Conservation (phyloP, 345 rosid genomes). For the Luvunga scandens region DNA sequence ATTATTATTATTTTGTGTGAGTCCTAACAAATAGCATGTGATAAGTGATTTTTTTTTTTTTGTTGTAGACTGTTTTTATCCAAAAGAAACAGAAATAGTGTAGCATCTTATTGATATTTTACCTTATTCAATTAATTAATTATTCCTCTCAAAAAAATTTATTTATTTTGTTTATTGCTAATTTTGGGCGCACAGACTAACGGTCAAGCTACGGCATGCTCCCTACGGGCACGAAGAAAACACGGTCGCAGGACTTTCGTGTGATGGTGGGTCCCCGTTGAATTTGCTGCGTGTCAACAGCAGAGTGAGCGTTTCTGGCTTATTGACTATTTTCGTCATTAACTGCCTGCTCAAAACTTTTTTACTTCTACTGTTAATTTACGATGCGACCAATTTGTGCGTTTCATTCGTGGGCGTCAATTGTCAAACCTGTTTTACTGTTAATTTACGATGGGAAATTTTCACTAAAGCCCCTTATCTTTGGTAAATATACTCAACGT, state of each 20-base stretch:
- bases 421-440: no score
- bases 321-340: neutral
- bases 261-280: neutral
- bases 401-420: neutral
- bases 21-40: no score
- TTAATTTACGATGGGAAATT: neutral
- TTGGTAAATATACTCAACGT: neutral
- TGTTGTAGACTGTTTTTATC: no score
- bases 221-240: neutral
- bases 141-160: neutral
- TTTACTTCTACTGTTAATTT: no score
- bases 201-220: neutral
- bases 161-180: neutral
- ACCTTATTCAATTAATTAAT: neutral
- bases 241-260: neutral
- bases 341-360: neutral
- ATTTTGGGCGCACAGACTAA: neutral
- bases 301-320: no score
- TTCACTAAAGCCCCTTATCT: neutral
- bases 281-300: neutral
- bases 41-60: no score
- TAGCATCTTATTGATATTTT: no score
- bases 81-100: no score
- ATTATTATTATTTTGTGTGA: neutral
- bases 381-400: no score